Evolutionary conservation across 1,139 yeast species (phyloP).

Genomic region (Barnettozyma hawaiiensis): DNA sequence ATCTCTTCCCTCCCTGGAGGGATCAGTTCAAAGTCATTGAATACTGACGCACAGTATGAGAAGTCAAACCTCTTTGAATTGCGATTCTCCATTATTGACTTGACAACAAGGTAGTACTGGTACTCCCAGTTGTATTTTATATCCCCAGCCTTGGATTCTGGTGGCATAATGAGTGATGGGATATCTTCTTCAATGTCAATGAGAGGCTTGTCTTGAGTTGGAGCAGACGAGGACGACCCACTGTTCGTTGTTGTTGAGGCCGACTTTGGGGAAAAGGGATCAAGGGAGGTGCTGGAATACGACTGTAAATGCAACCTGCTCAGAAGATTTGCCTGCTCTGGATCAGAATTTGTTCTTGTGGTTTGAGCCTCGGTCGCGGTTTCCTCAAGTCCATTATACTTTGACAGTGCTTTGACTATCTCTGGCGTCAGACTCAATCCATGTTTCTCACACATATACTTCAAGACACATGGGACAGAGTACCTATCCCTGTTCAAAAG

Average conservation of each 20-base stretch:
- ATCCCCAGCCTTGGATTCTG: background rate
- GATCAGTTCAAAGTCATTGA: slow-evolving; percentile 5
- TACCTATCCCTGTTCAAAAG: slow-evolving; percentile 4
- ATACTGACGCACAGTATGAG: slow-evolving; percentile 2
- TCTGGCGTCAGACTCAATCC: slow-evolving; percentile 5
- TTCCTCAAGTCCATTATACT: background rate
- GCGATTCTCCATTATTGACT: slow-evolving; percentile 2
- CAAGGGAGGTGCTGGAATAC: background rate
- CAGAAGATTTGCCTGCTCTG: background rate
- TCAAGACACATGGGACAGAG: slow-evolving; percentile 10
- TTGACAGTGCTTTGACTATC: background rate
- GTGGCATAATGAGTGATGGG: background rate
- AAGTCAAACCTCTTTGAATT: background rate
- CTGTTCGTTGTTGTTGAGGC: background rate
- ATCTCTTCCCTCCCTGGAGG: slow-evolving; percentile 1
- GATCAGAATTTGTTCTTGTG: background rate
- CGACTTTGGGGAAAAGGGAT: slow-evolving; percentile 8
- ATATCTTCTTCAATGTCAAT: background rate
- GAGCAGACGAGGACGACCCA: too few relatives aligned
- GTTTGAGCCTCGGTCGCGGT: background rate
- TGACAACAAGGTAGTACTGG: slow-evolving; percentile 2
- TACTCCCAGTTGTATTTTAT: slow-evolving; percentile 1
- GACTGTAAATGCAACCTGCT: slow-evolving; percentile 5
- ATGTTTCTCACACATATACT: slow-evolving; percentile 12
- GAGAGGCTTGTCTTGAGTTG: background rate